Evolutionary conservation across 306 rosid species (phyloP).

Genomic region (Sindora glabra): DNA sequence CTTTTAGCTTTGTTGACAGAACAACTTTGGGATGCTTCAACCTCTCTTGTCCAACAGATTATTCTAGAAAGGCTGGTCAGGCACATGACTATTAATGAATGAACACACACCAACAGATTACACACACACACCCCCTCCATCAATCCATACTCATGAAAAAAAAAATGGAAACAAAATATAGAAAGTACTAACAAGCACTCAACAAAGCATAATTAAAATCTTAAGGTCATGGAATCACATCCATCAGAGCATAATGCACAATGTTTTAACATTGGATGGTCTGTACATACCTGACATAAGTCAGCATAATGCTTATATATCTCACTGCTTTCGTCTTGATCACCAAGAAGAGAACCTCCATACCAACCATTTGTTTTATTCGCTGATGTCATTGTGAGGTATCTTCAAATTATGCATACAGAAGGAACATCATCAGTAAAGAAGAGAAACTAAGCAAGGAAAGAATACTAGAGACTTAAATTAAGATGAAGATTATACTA

Average conservation of each 20-base stretch:
- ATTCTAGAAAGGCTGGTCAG: neutral
- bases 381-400: conserved; percentile 59
- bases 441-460: neutral
- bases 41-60: neutral
- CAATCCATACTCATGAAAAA: no score
- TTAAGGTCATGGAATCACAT: no score
- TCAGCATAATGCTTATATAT: conserved; percentile 84
- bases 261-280: no score
- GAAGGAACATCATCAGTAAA: conserved; percentile 13
- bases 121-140: no score
- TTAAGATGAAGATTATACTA: neutral
- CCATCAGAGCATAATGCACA: no score
- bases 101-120: no score
- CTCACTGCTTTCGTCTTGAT: conserved; percentile 81
- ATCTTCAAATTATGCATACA: conserved; percentile 40
- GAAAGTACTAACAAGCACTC: no score
- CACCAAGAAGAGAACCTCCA: conserved; percentile 75
- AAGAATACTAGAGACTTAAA: neutral
- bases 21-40: neutral
- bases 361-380: conserved; percentile 84
- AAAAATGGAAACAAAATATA: no score
- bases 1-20: neutral
- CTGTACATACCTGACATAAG: conserved; percentile 57
- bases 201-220: no score
- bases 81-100: neutral